phyloP scores from a whole-genome alignment of 805 yeast genomes.

The Schizosaccharomyces lindneri region DNA sequence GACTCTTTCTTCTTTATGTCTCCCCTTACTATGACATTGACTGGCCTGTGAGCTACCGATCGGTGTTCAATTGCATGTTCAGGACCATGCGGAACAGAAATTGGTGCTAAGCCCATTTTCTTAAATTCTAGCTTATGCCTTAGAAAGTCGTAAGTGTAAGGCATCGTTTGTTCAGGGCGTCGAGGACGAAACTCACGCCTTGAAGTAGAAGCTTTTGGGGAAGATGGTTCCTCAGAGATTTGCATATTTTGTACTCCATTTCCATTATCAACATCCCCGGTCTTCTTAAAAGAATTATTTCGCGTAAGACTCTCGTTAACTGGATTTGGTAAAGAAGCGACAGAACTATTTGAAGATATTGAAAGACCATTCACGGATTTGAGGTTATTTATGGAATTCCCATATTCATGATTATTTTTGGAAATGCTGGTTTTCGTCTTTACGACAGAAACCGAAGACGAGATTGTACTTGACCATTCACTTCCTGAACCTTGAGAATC shows the following conservation, averaged over 20 bases:
- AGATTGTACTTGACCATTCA: not conserved
- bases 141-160: not conserved
- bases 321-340: not conserved
- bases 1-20: no score
- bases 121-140: not conserved
- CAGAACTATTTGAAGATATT: no score
- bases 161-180: not conserved
- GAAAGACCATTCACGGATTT: no score
- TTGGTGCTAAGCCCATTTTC: not conserved
- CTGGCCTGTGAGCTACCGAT: not conserved
- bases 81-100: not conserved
- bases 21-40: not conserved
- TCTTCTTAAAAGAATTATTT: not conserved
- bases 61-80: no score
- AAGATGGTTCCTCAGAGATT: not conserved
- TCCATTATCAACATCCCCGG: not conserved
- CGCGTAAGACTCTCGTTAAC: not conserved
- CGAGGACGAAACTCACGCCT: not conserved
- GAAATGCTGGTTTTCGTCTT: not conserved
- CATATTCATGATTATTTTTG: no score
- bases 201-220: not conserved
- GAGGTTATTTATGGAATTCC: no score
- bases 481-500: not conserved
- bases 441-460: not conserved
- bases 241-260: no score